Conservation (phyloP, 1,284 basidiomycete species). For the Naganishia liquefaciens region DNA sequence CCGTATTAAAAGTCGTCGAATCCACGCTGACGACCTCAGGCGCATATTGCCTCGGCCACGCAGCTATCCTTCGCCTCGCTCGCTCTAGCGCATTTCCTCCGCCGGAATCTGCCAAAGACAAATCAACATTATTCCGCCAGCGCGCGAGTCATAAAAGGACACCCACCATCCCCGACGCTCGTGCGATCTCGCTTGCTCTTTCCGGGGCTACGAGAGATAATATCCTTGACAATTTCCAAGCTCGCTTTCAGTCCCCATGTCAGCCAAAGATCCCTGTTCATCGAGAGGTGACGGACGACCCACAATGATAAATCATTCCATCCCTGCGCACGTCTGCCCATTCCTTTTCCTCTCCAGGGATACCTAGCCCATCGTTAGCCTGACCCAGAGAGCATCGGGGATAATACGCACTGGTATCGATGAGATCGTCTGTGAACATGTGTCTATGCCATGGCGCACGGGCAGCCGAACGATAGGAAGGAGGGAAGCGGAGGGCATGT, state of each 20-base stretch:
- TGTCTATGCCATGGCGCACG: background rate
- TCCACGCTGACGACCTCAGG: background rate
- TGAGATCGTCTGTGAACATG: conserved; percentile 24
- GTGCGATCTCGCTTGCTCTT: conserved; percentile 4
- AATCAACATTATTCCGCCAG: too few species aligned
- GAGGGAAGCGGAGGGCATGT: background rate
- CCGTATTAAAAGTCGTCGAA: background rate
- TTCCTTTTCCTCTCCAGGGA: background rate
- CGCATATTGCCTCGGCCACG: conserved; percentile 1
- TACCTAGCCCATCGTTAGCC: conserved; percentile 2
- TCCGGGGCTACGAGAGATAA: conserved; percentile 7
- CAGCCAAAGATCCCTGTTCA: too few species aligned
- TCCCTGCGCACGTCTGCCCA: conserved; percentile 8
- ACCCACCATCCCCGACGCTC: background rate
- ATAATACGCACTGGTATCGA: conserved; percentile 13
- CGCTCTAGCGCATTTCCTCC: conserved; percentile 2
- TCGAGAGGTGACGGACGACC: background rate
- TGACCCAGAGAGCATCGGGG: background rate
- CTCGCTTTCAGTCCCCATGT: background rate
- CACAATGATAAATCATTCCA: conserved; percentile 19
- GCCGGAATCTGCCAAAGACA: background rate
- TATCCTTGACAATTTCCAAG: conserved; percentile 16
- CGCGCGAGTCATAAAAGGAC: too few species aligned
- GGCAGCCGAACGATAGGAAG: background rate
- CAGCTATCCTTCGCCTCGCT: conserved; percentile 15